Conservation (phyloP, 768 basidiomycete genomes). For the Boletus reticuloceps region DNA sequence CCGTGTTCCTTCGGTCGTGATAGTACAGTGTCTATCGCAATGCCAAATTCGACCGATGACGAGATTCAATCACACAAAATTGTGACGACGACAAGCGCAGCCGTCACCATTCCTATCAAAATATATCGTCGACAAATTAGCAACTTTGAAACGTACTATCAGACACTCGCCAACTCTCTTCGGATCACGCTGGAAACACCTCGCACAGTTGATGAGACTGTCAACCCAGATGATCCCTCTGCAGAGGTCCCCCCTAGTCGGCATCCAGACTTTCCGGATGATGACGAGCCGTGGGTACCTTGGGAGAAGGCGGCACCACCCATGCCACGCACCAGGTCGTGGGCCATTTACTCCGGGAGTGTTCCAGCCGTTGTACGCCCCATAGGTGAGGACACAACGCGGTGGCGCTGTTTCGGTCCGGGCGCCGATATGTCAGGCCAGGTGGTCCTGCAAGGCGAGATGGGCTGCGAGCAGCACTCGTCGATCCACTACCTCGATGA, state of each 20-base stretch:
- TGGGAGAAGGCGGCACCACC: slow-evolving; percentile 1
- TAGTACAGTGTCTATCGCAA: not conserved
- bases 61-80: slow-evolving; percentile 1
- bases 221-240: slow-evolving; percentile 7
- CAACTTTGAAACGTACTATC: slow-evolving; percentile 15
- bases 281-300: slow-evolving; percentile 21
- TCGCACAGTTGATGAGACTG: not conserved
- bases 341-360: not conserved
- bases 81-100: slow-evolving; percentile 7
- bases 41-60: slow-evolving; percentile 5
- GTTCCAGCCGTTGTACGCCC: slow-evolving; percentile 4
- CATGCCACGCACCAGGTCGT: not conserved
- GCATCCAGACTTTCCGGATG: slow-evolving; percentile 6
- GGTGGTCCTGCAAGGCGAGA: not conserved
- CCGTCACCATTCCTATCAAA: slow-evolving; percentile 4
- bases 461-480: not conserved
- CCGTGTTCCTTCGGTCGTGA: too few relatives aligned
- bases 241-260: not conserved
- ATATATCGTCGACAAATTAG: not conserved
- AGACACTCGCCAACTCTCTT: slow-evolving; percentile 9
- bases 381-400: not conserved
- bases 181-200: not conserved
- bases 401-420: not conserved
- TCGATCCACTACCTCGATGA: slow-evolving; percentile 19
- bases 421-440: not conserved